Base-by-base conservation (phyloP, 1,284 basidiomycete genomes). In the Vanrija humicola region DNA sequence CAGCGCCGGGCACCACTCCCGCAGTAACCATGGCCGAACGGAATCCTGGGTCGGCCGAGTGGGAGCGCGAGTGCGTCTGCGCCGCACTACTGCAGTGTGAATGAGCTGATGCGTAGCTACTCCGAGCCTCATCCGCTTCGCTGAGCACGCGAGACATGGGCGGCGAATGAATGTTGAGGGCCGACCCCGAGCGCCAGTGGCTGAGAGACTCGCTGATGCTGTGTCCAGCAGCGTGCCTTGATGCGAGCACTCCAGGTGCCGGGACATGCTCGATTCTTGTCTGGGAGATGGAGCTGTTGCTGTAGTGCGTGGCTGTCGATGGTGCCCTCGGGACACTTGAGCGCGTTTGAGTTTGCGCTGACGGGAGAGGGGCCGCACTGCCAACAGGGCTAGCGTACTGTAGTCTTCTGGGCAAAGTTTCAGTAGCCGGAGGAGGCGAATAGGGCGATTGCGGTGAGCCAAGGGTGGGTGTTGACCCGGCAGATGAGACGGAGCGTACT, bases 401-500 rank as follows among this genome's bases (percentile, higher is more conserved):
- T 14, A 34, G 15, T 25, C 47, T 34, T 34, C 34, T 12, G 38
- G 23, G 47, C 38, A 26, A 23, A 28, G 28, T 28, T 34, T n/a
- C 47, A n/a, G 16, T 48, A 38, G 38, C 38, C 23, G 16, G n/a
- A 6, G 34, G 6, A 25, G 46, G 46, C 26, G 39, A 26, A 16
- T 40, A 38, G 6, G 51, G 42, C 12, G 39, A 26, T 19, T 46
- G 44, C 1, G 51, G 39, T 43, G 50, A 38, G 14, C 42, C 50
- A 42, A 46, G 18, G 12, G 16, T 34, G 25, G 46, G 18, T 16
- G 46, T 28, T 9, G 46, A 19, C 5, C 18, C 29, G 7, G 16
- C 55, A 1, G 65, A 66, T 12, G 65, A 68, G 3, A 49, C 52
- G 9, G 61, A 56, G 23, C 73, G 61, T 21, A 75, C 63, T 1